Evolutionary conservation across 768 basidiomycete species (phyloP).

Genomic region (Ramaria sp.): DNA sequence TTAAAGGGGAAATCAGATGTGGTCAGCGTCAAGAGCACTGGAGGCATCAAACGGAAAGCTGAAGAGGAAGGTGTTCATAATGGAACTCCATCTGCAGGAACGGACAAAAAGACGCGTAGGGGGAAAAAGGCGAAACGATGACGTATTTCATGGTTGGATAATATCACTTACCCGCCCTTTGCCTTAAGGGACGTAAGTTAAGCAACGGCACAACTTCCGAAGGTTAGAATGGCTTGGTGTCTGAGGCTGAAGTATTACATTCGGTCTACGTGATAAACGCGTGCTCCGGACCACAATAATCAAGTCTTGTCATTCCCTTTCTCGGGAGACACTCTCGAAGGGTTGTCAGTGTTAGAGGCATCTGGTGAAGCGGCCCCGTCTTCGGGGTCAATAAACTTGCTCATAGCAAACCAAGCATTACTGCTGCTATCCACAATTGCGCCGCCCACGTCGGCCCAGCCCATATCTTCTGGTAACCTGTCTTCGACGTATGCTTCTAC

Average conservation of each 20-base stretch:
- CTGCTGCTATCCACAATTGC: neutral
- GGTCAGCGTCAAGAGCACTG: conserved; percentile 56
- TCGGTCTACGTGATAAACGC: neutral
- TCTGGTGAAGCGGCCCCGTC: neutral
- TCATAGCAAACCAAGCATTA: neutral
- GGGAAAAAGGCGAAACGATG: conserved; percentile 32
- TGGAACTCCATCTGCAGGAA: conserved; percentile 20
- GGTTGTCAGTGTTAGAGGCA: neutral
- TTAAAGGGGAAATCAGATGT: conserved; percentile 49
- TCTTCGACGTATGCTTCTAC: neutral
- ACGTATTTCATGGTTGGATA: neutral
- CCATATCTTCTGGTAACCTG: neutral
- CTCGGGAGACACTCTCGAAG: neutral
- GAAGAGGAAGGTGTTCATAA: conserved; percentile 24
- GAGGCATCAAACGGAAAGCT: conserved; percentile 53
- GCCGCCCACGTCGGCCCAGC: conserved; percentile 1
- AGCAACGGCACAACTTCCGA: neutral
- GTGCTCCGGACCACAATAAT: neutral
- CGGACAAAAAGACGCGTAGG: conserved; percentile 39
- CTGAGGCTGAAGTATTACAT: neutral
- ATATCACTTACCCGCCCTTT: too few relatives aligned
- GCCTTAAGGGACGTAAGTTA: neutral
- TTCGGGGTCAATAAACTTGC: neutral
- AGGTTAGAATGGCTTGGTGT: neutral
- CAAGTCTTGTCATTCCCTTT: neutral